These are phyloP conservation scores for Penicillium aurantiogriseum DNA, from an alignment of 2,329 filamentous ascomycete genomes.

Conservation along the genomic window DNA sequence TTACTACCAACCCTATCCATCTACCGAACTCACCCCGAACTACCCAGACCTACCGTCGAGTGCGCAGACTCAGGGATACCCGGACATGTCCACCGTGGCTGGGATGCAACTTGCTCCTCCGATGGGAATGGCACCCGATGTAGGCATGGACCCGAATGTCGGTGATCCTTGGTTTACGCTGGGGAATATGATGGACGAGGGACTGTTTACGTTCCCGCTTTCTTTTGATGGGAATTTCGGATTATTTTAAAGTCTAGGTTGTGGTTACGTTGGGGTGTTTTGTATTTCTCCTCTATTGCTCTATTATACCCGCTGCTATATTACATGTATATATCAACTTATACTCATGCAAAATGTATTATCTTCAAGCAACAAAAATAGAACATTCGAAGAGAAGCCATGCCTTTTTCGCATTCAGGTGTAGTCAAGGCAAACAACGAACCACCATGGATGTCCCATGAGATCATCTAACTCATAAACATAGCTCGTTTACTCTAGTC, in stretches of 20 bases:
- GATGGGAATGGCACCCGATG: conserved; percentile 26
- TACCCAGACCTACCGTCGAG: conserved; percentile 8
- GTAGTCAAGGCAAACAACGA: too few relatives aligned
- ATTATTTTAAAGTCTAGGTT: conserved; percentile 18
- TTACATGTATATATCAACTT: background rate
- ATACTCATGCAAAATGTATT: background rate
- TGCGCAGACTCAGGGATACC: conserved; percentile 11
- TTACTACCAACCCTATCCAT: conserved; percentile 12
- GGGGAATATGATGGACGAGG: conserved; percentile 36
- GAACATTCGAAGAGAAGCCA: background rate
- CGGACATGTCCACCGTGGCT: conserved; percentile 18
- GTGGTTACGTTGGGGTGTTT: background rate
- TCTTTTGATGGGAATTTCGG: conserved; percentile 23
- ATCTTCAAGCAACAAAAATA: background rate
- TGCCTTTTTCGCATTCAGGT: background rate
- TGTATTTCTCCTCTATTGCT: background rate
- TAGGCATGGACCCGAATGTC: conserved; percentile 28
- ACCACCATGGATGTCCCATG: too few relatives aligned
- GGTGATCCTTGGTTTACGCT: conserved; percentile 32
- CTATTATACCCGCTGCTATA: background rate
- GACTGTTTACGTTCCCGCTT: conserved; percentile 30
- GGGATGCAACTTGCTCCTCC: conserved; percentile 19
- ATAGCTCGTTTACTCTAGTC: too few relatives aligned
- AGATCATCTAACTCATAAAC: too few relatives aligned
- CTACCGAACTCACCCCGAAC: conserved; percentile 10